A percentile compares a stretch with the other conserved stretches of the same genome.
These are phyloP conservation scores for Cladochytrium tenue DNA, from an alignment of 371 early-diverging fungal genomes.

Conservation along the genomic window DNA sequence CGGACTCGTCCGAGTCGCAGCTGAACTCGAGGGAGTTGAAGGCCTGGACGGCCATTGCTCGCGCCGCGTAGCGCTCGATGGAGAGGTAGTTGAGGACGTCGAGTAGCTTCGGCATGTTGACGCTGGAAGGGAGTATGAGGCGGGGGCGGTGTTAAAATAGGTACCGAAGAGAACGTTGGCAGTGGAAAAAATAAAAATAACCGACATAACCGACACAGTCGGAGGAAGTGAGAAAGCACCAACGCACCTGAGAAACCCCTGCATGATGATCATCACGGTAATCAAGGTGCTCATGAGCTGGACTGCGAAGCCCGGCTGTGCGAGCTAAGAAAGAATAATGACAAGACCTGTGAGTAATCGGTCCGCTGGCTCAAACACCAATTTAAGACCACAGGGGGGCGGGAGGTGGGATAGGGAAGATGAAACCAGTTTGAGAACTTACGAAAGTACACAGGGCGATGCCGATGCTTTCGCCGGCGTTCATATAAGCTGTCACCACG, in stretches of 20 bases:
- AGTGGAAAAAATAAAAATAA: not conserved
- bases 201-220: too few relatives aligned
- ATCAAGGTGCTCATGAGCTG: conserved; percentile 38
- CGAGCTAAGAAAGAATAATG: not conserved
- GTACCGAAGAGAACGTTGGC: not conserved
- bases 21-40: conserved; percentile 16
- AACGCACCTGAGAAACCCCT: conserved; percentile 31
- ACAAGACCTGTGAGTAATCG: too few relatives aligned
- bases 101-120: conserved; percentile 33
- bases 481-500: conserved; percentile 15
- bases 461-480: conserved; percentile 41
- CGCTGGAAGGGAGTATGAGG: conserved; percentile 1
- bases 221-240: too few relatives aligned
- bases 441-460: conserved; percentile 45
- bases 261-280: conserved; percentile 22
- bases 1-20: conserved; percentile 14
- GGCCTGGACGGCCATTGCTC: conserved; percentile 27
- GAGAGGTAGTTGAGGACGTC: conserved; percentile 36
- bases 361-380: too few relatives aligned
- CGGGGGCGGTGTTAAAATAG: not conserved
- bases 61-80: conserved; percentile 31
- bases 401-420: too few relatives aligned
- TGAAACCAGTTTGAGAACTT: too few relatives aligned
- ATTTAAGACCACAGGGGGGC: too few relatives aligned
- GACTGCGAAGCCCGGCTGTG: conserved; percentile 28